Conservation (phyloP, 345 rosid genomes). For the Salix purpurea region DNA sequence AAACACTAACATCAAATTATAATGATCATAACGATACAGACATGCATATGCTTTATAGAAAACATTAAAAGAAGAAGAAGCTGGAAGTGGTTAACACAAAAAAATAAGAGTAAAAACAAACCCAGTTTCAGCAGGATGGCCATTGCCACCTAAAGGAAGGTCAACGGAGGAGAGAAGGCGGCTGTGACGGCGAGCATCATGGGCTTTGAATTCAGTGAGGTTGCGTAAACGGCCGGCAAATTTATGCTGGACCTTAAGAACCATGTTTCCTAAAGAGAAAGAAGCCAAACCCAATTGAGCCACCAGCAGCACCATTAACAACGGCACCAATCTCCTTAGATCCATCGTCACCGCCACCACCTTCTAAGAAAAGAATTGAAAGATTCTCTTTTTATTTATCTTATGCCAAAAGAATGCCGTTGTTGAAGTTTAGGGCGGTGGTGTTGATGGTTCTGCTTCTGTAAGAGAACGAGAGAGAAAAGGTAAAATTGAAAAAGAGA, state of each 20-base stretch:
- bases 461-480: neutral
- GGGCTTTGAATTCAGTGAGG: slow-evolving; percentile 48
- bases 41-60: neutral
- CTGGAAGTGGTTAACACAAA: neutral
- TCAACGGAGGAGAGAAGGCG: slow-evolving; percentile 59
- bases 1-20: no score
- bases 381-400: no score
- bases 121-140: slow-evolving; percentile 71
- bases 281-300: slow-evolving; percentile 16
- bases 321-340: slow-evolving; percentile 27
- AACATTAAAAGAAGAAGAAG: neutral
- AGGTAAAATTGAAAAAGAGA: neutral
- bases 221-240: slow-evolving; percentile 45
- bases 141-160: slow-evolving; percentile 72
- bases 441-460: neutral
- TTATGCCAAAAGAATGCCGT: neutral
- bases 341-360: slow-evolving; percentile 28
- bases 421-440: neutral
- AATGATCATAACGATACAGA: no score
- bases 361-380: neutral
- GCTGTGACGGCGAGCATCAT: slow-evolving; percentile 67
- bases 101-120: slow-evolving; percentile 15
- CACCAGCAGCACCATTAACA: slow-evolving; percentile 24
- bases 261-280: slow-evolving; percentile 30
- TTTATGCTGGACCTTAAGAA: slow-evolving; percentile 61